A percentile compares a stretch with the other conserved stretches of the same genome.
Evolutionary conservation across 108 stramenopile species (phyloP).

Genomic region (Poteriospumella lacustris): DNA sequence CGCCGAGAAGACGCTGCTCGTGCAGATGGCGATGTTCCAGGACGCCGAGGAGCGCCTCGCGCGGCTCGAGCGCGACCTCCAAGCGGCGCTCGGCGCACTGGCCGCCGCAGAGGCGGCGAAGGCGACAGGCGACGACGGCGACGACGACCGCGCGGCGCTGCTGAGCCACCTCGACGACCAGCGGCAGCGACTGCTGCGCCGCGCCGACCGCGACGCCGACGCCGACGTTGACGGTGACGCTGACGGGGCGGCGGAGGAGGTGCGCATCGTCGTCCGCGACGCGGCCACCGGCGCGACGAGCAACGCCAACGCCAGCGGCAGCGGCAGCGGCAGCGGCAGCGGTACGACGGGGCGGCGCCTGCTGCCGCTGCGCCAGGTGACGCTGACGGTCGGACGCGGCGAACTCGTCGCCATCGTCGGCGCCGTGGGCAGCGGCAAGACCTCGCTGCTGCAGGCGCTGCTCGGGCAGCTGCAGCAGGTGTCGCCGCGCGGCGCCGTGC

Average conservation of each 20-base stretch:
- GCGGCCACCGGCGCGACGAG: too few species aligned
- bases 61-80: too few species aligned
- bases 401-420: conserved; percentile 65
- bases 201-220: too few species aligned
- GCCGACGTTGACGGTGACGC: neutral
- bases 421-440: conserved; percentile 77
- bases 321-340: too few species aligned
- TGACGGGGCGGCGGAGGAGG: neutral
- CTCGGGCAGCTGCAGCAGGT: conserved; percentile 73
- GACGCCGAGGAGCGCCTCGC: conserved; percentile 63
- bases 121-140: too few species aligned
- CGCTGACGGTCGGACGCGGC: conserved; percentile 17
- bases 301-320: too few species aligned
- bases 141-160: too few species aligned
- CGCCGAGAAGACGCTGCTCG: conserved; percentile 12
- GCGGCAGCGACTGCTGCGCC: too few species aligned
- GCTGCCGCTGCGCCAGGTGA: conserved; percentile 14
- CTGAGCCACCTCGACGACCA: too few species aligned
- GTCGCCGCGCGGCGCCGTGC: conserved; percentile 56
- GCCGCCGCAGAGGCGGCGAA: too few species aligned
- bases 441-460: conserved; percentile 72
- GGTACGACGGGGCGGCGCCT: neutral
- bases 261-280: too few species aligned
- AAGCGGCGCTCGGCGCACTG: too few species aligned
- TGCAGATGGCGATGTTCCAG: conserved; percentile 62